A percentile compares a stretch with the other conserved stretches of the same genome.
Conservation (phyloP, 306 rosid species). For the Trifolium fragiferum region DNA sequence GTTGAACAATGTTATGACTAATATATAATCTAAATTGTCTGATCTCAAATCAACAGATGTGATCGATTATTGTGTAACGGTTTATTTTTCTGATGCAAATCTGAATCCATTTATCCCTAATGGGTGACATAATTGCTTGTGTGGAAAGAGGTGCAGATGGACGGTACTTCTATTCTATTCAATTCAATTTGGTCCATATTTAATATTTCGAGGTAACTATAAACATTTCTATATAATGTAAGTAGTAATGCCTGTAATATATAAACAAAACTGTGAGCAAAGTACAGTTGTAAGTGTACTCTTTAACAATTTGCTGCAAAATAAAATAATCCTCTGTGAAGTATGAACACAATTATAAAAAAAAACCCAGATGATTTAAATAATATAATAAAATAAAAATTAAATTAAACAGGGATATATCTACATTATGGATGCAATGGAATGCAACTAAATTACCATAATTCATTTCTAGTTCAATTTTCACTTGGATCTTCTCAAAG, state of each 20-base stretch:
- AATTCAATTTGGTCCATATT: not conserved
- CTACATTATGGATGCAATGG: conserved; percentile 37
- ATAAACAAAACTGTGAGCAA: conserved; percentile 41
- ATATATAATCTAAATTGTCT: no score
- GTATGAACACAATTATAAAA: conserved; percentile 39
- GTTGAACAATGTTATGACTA: no score
- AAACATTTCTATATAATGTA: not conserved
- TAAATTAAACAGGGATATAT: conserved; percentile 40
- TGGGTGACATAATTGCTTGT: not conserved
- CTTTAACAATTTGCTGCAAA: conserved; percentile 23
- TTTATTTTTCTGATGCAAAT: no score
- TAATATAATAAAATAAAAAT: conserved; percentile 20
- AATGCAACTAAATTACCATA: conserved; percentile 32
- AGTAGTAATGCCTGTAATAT: not conserved
- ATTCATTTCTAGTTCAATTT: not conserved
- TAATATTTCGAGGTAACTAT: not conserved
- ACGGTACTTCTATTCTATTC: not conserved
- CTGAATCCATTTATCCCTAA: not conserved
- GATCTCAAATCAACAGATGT: no score
- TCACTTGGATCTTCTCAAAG: conserved; percentile 69
- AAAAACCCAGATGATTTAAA: conserved; percentile 25
- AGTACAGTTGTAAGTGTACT: conserved; percentile 20
- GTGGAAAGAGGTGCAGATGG: not conserved
- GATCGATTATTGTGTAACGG: no score
- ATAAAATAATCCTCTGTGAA: conserved; percentile 10